phyloP scores from a whole-genome alignment of 2,329 filamentous ascomycete genomes.

The Epichloe festucae region DNA sequence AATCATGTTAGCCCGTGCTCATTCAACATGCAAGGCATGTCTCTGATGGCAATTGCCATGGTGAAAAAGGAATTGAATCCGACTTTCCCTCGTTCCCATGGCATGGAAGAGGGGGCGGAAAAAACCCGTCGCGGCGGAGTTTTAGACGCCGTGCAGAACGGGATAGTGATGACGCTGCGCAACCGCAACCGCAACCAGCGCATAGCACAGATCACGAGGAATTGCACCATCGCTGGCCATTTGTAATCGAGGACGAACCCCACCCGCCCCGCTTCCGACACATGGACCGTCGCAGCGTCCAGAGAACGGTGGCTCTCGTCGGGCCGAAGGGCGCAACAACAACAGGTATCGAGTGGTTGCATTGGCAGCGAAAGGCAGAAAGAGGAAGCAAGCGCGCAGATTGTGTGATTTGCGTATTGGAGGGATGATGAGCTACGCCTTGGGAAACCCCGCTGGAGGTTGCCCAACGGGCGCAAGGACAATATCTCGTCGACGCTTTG shows the following conservation, averaged over 20 bases:
- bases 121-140: neutral
- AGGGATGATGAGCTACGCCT: neutral
- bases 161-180: neutral
- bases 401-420: conserved; percentile 4
- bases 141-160: neutral
- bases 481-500: neutral
- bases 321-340: neutral
- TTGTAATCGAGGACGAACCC: conserved; percentile 24
- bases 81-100: too few relatives aligned
- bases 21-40: neutral
- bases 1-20: conserved; percentile 3
- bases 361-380: neutral
- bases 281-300: conserved; percentile 11
- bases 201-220: conserved; percentile 39
- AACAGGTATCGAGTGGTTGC: conserved; percentile 1
- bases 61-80: too few relatives aligned
- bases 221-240: conserved; percentile 45
- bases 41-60: neutral
- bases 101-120: neutral
- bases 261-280: conserved; percentile 12
- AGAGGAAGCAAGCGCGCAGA: neutral
- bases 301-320: neutral
- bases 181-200: neutral
- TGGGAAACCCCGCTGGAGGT: neutral
- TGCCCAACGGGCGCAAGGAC: neutral